Conservation (phyloP, 108 stramenopile genomes). For the Skeletonema menzelii region DNA sequence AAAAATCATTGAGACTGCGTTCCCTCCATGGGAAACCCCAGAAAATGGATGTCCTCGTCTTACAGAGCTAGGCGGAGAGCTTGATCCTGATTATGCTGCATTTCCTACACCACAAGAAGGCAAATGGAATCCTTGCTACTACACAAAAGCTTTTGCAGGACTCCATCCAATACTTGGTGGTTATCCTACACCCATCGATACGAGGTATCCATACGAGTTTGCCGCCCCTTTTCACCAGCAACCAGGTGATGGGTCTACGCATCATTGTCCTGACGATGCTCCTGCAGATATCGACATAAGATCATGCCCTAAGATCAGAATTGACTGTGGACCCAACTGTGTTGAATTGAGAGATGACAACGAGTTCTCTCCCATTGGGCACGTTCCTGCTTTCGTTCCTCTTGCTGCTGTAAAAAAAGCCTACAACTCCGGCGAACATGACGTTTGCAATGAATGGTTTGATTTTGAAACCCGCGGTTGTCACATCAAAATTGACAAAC, state of each 20-base stretch:
- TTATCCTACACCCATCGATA: too few species aligned
- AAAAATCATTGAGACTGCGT: too few species aligned
- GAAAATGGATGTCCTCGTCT: too few species aligned
- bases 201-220: too few species aligned
- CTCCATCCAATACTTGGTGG: too few species aligned
- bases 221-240: too few species aligned
- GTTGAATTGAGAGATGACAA: neutral
- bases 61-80: too few species aligned
- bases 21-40: too few species aligned
- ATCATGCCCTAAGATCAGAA: neutral
- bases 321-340: neutral
- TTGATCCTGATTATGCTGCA: neutral
- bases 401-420: neutral
- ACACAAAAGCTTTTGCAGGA: too few species aligned
- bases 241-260: too few species aligned
- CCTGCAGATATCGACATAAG: neutral
- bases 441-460: constrained; percentile 6
- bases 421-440: neutral
- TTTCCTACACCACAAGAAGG: neutral
- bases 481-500: neutral
- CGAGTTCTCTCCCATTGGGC: neutral
- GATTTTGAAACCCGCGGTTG: constrained; percentile 3
- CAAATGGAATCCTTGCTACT: neutral
- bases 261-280: neutral
- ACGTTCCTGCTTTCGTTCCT: neutral